These are phyloP conservation scores for Ustilago hordei DNA, from an alignment of 1,284 basidiomycete species.

Conservation along the genomic window DNA sequence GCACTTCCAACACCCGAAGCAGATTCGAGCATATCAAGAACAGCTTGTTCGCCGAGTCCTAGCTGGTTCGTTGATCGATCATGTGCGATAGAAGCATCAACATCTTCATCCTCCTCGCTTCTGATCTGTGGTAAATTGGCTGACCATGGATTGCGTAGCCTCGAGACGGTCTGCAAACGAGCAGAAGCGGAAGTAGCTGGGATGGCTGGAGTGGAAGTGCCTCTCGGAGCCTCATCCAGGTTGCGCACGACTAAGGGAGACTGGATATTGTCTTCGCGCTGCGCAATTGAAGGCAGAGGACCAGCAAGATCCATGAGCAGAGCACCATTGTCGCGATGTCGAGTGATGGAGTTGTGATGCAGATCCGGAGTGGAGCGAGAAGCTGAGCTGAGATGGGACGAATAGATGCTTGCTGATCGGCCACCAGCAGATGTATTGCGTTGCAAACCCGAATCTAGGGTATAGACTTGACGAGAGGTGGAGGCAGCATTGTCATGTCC, in stretches of 20 bases:
- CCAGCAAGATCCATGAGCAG: conserved; percentile 28
- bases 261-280: background rate
- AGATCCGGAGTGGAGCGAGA: conserved; percentile 46
- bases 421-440: conserved; percentile 18
- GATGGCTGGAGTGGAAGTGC: conserved; percentile 45
- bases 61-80: conserved; percentile 32
- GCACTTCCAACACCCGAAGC: conserved; percentile 23
- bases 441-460: conserved; percentile 42
- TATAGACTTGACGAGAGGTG: conserved; percentile 26
- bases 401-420: conserved; percentile 32
- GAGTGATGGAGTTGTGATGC: conserved; percentile 29
- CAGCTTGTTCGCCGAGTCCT: conserved; percentile 44
- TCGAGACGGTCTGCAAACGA: conserved; percentile 15
- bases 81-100: conserved; percentile 46
- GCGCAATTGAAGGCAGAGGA: conserved; percentile 30
- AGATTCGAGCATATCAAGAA: conserved; percentile 58
- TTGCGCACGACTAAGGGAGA: conserved; percentile 50
- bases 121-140: conserved; percentile 18
- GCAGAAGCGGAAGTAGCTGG: conserved; percentile 28
- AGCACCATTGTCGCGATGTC: conserved; percentile 43
- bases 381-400: conserved; percentile 47
- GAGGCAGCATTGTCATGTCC: background rate
- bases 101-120: conserved; percentile 41
- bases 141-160: conserved; percentile 41
- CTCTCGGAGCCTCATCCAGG: conserved; percentile 54